A percentile compares a stretch with the other conserved stretches of the same genome.
These are phyloP conservation scores for Candida oleophila DNA, from an alignment of 805 yeast genomes.

Conservation along the genomic window DNA sequence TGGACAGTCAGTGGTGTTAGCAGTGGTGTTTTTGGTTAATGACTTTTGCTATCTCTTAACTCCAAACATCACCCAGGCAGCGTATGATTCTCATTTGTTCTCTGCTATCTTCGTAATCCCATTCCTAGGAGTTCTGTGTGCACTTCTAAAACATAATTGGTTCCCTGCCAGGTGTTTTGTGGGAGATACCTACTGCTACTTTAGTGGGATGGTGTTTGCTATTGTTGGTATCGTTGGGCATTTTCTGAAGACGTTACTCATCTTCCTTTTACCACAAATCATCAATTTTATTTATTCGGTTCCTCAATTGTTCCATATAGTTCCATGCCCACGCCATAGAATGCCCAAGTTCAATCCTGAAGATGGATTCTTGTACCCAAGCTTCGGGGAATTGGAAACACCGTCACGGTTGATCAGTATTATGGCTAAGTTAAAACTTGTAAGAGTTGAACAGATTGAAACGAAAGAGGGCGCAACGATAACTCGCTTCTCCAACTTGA, in stretches of 20 bases:
- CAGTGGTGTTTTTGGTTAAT: constrained; percentile 67
- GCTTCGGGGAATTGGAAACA: constrained; percentile 34
- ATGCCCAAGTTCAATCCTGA: constrained; percentile 71
- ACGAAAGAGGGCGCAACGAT: constrained; percentile 20
- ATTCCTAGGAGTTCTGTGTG: constrained; percentile 79
- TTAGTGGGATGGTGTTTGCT: constrained; percentile 98
- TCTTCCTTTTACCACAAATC: constrained; percentile 88
- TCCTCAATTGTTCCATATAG: constrained; percentile 85
- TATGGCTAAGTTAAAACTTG: constrained; percentile 49
- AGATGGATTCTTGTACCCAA: constrained; percentile 74
- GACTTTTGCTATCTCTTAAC: constrained; percentile 67
- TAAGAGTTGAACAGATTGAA: constrained; percentile 32
- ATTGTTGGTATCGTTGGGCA: constrained; percentile 96
- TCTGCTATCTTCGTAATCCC: constrained; percentile 82
- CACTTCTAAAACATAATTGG: constrained; percentile 76
- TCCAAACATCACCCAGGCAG: constrained; percentile 41
- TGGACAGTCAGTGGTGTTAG: constrained; percentile 85
- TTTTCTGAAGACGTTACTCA: constrained; percentile 86
- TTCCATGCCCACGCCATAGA: constrained; percentile 96
- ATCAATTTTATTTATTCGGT: constrained; percentile 83
- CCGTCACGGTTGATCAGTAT: constrained; percentile 36
- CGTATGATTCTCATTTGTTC: constrained; percentile 79
- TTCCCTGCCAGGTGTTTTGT: constrained; percentile 93
- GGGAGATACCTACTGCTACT: constrained; percentile 97
- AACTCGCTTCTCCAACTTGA: constrained; percentile 68